These are phyloP conservation scores for Boletus rufocinnamomeus DNA, from an alignment of 768 basidiomycete species.

Conservation along the genomic window DNA sequence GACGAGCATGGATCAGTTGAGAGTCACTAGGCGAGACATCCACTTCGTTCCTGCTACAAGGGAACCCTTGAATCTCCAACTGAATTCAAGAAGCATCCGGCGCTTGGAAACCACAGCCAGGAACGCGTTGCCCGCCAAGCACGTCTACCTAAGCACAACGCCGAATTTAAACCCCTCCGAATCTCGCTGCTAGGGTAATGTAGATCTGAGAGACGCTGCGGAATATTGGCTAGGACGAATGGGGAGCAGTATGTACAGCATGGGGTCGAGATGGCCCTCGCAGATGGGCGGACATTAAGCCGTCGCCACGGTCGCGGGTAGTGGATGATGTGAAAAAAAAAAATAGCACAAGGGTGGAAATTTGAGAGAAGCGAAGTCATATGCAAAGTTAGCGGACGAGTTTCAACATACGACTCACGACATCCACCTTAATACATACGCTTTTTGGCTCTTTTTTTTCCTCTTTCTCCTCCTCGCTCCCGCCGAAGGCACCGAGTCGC, in stretches of 20 bases:
- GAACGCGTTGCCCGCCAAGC: not conserved
- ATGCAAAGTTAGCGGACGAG: not conserved
- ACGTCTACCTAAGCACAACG: not conserved
- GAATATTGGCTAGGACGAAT: not conserved
- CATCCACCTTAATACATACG: not conserved
- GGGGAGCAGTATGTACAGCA: not conserved
- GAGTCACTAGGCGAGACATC: not conserved
- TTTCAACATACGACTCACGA: conserved; percentile 3
- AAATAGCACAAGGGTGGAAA: not conserved
- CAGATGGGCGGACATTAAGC: not conserved
- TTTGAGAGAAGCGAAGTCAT: conserved; percentile 2
- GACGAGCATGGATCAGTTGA: not conserved
- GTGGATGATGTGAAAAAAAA: not conserved
- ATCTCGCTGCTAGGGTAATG: no score
- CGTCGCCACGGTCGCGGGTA: not conserved
- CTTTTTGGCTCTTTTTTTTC: not conserved
- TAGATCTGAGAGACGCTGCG: not conserved
- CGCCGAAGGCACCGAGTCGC: not conserved
- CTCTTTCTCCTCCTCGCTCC: not conserved
- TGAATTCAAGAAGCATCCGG: not conserved
- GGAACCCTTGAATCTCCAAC: not conserved
- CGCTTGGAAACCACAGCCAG: not conserved
- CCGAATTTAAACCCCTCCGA: no score
- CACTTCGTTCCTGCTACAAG: not conserved
- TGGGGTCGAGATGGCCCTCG: not conserved